Evolutionary conservation across 371 early-diverging fungal genomes (phyloP), one percentile per base, ranked within the genome.

Genomic region (Apophysomyces sp.): DNA sequence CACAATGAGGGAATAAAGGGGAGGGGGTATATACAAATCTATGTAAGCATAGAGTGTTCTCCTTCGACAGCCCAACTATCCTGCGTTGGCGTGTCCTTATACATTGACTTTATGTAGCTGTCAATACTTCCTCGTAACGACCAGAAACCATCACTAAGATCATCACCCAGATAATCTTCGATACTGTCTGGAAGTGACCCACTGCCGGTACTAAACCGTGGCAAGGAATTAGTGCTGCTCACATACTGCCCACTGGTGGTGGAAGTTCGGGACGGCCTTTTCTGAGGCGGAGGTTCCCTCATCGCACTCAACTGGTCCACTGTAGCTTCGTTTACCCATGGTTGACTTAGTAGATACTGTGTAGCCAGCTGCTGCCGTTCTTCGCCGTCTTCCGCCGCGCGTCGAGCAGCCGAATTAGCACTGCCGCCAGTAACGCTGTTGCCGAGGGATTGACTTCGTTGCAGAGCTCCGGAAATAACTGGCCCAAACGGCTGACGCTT

Each of bases 271-370:
- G 18, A n/a, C 24, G 9, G 49, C 21, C 21, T 44, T 0, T 44
- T 76, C 58, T 76, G 81, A 70, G 71, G 69, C 11, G 81, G 62
- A 1, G 91, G 87, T 58, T 90, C 91, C 6, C 91, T 71, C 31
- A 76, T 52, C 32, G 74, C 64, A 54, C 87, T 87, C 32, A 91
- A 63, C 57, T 87, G 87, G 64, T 91, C 91, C 29, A 89, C 82
- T 52, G 84, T 86, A 52, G 82, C 81, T 66, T 91, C 88, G 3
- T 80, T 76, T 1, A 84, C 72, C 76, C 76, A 76, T 8, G 72
- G 61, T 9, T 72, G 62, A 67, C 69, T 77, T 24, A 77, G 61
- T 2, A 91, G 65, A 70, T 88, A 89, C 44, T 91, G 91, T 4
- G 80, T 73, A 57, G 88, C 79, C 55, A 83, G 32, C 21, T 81